phyloP scores from a whole-genome alignment of 2,329 filamentous ascomycete genomes.

The Metarhizium rileyi region DNA sequence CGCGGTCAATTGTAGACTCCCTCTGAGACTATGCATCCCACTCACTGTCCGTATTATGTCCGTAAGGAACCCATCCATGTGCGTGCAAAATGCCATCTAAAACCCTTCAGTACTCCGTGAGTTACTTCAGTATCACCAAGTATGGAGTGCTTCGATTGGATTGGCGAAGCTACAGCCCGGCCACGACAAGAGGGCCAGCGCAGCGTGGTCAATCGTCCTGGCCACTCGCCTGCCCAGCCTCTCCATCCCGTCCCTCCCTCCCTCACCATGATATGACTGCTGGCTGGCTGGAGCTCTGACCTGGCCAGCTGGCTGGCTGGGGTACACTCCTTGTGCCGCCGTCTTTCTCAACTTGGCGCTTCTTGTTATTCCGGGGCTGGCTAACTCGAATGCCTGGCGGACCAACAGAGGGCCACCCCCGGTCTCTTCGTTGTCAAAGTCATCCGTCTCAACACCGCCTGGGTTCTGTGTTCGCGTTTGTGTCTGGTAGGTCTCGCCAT shows the following conservation, averaged over 20 bases:
- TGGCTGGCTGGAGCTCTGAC: conserved; percentile 3
- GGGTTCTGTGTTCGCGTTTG: neutral
- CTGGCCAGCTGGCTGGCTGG: conserved; percentile 4
- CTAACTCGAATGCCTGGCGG: neutral
- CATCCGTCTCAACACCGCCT: neutral
- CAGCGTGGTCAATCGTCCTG: neutral
- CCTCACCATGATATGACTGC: conserved; percentile 4
- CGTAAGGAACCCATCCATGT: neutral
- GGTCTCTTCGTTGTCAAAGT: neutral
- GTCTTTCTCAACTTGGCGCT: neutral
- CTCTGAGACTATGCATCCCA: too few relatives aligned
- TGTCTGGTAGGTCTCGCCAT: conserved; percentile 4
- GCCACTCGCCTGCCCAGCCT: conserved; percentile 3
- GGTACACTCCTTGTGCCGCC: conserved; percentile 4
- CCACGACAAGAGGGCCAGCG: neutral
- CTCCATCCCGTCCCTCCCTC: conserved; percentile 2
- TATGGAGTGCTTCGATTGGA: neutral
- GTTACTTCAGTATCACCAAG: neutral
- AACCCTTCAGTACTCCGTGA: too few relatives aligned
- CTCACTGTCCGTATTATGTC: neutral
- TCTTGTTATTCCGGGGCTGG: neutral
- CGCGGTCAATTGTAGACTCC: too few relatives aligned
- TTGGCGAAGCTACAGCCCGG: neutral
- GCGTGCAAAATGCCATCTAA: neutral
- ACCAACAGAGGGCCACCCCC: conserved; percentile 6